Percentiles rank a stretch among this genome's conserved stretches.
Conservation (phyloP, 2,329 filamentous ascomycete species). For the Paramyrothecium roridum region DNA sequence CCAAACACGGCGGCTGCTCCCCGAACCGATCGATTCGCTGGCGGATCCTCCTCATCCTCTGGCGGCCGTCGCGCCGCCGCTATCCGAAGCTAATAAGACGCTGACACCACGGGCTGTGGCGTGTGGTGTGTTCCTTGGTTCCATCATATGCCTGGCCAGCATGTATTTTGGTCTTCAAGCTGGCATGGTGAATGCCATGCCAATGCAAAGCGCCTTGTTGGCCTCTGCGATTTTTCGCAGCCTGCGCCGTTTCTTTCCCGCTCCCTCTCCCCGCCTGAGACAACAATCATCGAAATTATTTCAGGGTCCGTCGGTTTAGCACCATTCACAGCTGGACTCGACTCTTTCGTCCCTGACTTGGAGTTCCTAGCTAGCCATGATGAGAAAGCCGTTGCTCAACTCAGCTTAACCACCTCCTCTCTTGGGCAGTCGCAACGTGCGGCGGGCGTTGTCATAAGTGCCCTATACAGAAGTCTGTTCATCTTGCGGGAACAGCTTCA, state of each 20-base stretch:
- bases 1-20: too few relatives aligned
- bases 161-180: constrained; percentile 92
- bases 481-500: background rate
- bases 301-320: background rate
- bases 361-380: background rate
- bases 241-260: background rate
- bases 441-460: background rate
- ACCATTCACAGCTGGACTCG: background rate
- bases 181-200: constrained; percentile 65
- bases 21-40: too few relatives aligned
- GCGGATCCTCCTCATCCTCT: too few relatives aligned
- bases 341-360: background rate
- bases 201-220: constrained; percentile 86
- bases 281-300: constrained; percentile 1
- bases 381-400: background rate
- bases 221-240: constrained; percentile 76
- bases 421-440: background rate
- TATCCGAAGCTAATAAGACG: too few relatives aligned
- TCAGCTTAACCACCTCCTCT: background rate
- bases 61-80: too few relatives aligned
- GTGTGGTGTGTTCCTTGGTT: constrained; percentile 1
- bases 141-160: constrained; percentile 45
- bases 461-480: background rate
- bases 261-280: background rate
- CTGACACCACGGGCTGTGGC: background rate